These are phyloP conservation scores for Sanghuangporus sanghuang DNA, from an alignment of 1,284 basidiomycete species.

Conservation along the genomic window DNA sequence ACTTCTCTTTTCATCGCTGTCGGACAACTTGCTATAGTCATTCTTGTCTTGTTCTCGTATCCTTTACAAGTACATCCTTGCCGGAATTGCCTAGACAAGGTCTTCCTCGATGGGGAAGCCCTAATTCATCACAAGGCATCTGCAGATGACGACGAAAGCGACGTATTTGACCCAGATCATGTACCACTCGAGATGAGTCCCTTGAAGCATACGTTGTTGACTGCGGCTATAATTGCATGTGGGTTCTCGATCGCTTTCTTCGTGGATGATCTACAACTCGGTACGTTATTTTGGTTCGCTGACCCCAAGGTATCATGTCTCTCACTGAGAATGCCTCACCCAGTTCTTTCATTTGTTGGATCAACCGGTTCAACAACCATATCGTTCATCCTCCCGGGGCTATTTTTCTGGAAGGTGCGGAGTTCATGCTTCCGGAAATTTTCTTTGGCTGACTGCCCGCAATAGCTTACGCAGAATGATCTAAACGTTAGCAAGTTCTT, in stretches of 20 bases:
- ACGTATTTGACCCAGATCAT: slow-evolving; percentile 42
- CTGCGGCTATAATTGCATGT: slow-evolving; percentile 61
- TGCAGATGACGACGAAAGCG: slow-evolving; percentile 40
- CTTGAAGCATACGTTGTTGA: slow-evolving; percentile 73
- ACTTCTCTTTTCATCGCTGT: slow-evolving; percentile 89
- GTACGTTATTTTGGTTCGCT: slow-evolving; percentile 39
- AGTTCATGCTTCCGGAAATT: slow-evolving; percentile 20
- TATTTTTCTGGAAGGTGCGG: slow-evolving; percentile 75
- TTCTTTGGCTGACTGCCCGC: slow-evolving; percentile 19
- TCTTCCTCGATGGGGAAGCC: slow-evolving; percentile 51
- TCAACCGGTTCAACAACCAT: slow-evolving; percentile 96
- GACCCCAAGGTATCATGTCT: not conserved
- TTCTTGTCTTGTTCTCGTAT: slow-evolving; percentile 88
- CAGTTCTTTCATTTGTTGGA: slow-evolving; percentile 94
- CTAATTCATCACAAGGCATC: slow-evolving; percentile 13
- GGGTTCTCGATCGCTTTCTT: slow-evolving; percentile 80
- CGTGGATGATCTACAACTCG: slow-evolving; percentile 79
- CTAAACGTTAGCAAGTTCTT: slow-evolving; percentile 49
- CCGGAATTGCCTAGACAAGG: slow-evolving; percentile 88
- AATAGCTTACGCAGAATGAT: slow-evolving; percentile 69
- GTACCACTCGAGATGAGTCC: slow-evolving; percentile 59
- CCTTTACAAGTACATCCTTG: slow-evolving; percentile 94
- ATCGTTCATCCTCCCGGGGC: slow-evolving; percentile 92
- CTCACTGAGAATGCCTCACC: not conserved
- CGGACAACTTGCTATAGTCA: slow-evolving; percentile 89